phyloP scores from a whole-genome alignment of 2,329 filamentous ascomycete species.

The Fusarium algeriense region DNA sequence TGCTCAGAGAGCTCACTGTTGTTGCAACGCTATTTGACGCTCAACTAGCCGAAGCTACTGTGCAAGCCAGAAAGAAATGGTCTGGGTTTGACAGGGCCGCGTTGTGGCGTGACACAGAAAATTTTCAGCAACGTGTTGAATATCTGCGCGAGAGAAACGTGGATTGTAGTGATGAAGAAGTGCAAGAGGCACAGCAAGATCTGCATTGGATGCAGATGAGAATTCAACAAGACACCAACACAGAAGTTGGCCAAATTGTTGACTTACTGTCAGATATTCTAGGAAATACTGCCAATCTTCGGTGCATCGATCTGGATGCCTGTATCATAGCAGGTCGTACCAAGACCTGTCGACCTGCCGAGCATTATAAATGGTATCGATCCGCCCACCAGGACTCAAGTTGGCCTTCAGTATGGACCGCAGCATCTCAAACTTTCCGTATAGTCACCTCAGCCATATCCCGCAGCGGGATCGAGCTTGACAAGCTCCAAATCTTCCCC shows the following conservation, averaged over 20 bases:
- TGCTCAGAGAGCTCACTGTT: background rate
- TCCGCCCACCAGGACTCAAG: background rate
- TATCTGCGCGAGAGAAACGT: background rate
- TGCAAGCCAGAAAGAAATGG: background rate
- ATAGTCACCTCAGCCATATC: background rate
- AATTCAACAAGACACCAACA: background rate
- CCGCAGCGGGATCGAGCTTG: background rate
- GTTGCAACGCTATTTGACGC: background rate
- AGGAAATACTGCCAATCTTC: background rate
- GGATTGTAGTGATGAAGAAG: background rate
- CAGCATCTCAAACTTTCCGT: background rate
- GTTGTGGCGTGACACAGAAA: background rate
- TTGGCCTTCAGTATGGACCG: background rate
- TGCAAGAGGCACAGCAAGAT: background rate
- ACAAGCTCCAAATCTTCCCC: background rate
- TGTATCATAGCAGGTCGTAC: background rate
- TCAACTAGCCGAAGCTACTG: background rate
- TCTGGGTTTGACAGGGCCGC: background rate
- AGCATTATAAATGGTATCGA: background rate
- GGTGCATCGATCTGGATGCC: background rate
- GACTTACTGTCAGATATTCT: background rate
- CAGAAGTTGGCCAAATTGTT: fast-evolving
- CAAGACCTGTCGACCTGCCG: background rate
- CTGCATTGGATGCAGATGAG: background rate
- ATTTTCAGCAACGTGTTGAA: background rate